A percentile compares a stretch with the other conserved stretches of the same genome.
These are phyloP conservation scores for Solanum sejunctum DNA, from an alignment of 257 asterid genomes.

Conservation along the genomic window DNA sequence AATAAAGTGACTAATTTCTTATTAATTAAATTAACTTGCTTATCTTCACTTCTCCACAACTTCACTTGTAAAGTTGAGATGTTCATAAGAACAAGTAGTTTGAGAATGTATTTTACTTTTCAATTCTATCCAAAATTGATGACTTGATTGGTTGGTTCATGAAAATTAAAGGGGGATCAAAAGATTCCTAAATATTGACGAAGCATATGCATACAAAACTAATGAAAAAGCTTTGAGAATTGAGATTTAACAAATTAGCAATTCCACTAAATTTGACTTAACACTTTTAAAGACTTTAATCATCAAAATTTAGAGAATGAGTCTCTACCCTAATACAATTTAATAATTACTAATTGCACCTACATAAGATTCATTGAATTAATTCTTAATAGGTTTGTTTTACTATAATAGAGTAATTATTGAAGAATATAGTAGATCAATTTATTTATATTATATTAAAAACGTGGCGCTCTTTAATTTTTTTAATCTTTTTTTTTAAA, in stretches of 20 bases:
- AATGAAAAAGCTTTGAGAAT: not conserved
- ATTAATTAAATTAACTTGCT: not conserved
- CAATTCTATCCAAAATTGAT: not conserved
- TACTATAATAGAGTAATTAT: not conserved
- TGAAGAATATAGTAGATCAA: too few relatives aligned
- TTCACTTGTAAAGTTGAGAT: not conserved
- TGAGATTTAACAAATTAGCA: not conserved
- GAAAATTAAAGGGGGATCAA: not conserved
- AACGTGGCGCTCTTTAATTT: too few relatives aligned
- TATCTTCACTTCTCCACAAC: not conserved
- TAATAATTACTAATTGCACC: not conserved
- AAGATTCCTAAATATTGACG: not conserved
- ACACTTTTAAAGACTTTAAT: not conserved
- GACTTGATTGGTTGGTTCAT: not conserved
- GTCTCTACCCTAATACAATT: not conserved
- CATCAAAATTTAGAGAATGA: not conserved
- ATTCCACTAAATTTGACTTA: not conserved
- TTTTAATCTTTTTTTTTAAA: too few relatives aligned
- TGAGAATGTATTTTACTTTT: not conserved
- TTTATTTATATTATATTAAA: too few relatives aligned
- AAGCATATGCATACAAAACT: not conserved
- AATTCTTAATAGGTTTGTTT: not conserved
- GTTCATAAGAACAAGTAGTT: not conserved
- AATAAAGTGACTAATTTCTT: not conserved
- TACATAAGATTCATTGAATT: not conserved